Percentiles rank a stretch among this genome's conserved stretches.
Evolutionary conservation across 2,329 filamentous ascomycete genomes (phyloP).

Genomic region (Clonostachys byssicola): DNA sequence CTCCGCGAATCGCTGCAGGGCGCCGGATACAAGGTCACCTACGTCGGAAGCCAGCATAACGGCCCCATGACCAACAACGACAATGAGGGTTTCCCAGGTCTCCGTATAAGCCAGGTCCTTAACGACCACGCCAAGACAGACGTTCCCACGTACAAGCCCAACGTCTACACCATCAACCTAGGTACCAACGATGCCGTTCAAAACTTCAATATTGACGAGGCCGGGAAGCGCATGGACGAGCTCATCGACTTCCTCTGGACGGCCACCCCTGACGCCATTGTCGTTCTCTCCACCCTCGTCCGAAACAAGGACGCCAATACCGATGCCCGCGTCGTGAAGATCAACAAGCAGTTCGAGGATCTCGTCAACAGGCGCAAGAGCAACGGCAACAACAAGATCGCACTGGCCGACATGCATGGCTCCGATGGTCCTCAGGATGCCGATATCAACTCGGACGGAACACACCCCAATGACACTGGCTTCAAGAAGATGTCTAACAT

Average conservation of each 20-base stretch:
- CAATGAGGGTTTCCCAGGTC: slow-evolving; percentile 28
- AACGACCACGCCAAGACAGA: slow-evolving; percentile 15
- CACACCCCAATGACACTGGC: slow-evolving; percentile 23
- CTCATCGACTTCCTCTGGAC: slow-evolving; percentile 22
- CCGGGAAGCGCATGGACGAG: slow-evolving; percentile 15
- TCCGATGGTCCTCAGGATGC: slow-evolving; percentile 12
- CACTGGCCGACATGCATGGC: slow-evolving; percentile 30
- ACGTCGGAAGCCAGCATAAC: slow-evolving; percentile 26
- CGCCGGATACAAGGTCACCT: slow-evolving; percentile 22
- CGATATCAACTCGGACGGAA: slow-evolving; percentile 21
- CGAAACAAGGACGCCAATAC: slow-evolving; percentile 13
- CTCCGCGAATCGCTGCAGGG: slow-evolving; percentile 24
- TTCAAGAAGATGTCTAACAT: slow-evolving; percentile 27
- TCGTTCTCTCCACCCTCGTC: slow-evolving; percentile 19
- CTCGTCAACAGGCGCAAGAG: too few species aligned
- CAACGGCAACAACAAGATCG: slow-evolving; percentile 14
- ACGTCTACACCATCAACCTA: slow-evolving; percentile 28
- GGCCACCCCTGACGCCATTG: slow-evolving; percentile 18
- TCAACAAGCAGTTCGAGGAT: too few species aligned
- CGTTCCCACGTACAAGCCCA: slow-evolving; percentile 20
- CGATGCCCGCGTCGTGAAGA: slow-evolving; percentile 11
- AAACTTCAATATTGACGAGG: slow-evolving; percentile 18
- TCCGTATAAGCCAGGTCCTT: slow-evolving; percentile 22
- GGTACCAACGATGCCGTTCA: slow-evolving; percentile 33
- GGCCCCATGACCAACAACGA: slow-evolving; percentile 28